These are phyloP conservation scores for Globisporangium megalacanthum DNA, from an alignment of 352 stramenopile genomes.

Conservation along the genomic window DNA sequence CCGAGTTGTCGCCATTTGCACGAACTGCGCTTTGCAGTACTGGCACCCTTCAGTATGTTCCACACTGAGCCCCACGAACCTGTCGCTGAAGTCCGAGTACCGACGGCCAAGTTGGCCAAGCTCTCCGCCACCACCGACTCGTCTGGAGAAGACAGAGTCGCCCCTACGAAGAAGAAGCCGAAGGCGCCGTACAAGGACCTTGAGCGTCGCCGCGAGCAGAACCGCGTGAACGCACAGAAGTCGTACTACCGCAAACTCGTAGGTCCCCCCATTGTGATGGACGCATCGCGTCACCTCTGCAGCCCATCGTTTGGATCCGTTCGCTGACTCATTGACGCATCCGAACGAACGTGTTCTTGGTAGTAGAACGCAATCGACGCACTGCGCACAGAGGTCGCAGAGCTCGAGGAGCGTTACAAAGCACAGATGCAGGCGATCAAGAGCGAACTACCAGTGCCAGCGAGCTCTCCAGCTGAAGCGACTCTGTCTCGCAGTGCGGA, in stretches of 20 bases:
- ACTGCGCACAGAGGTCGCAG: slow-evolving; percentile 22
- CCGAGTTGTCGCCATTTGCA: not conserved
- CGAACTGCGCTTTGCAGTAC: not conserved
- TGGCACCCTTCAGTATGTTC: not conserved
- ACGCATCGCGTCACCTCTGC: no score
- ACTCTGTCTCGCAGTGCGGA: not conserved
- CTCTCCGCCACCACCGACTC: not conserved
- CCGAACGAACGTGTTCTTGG: not conserved
- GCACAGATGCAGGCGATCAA: slow-evolving; percentile 16
- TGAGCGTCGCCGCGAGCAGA: slow-evolving; percentile 31
- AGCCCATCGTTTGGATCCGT: not conserved
- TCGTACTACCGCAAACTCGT: slow-evolving; percentile 33
- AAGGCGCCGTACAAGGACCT: slow-evolving; percentile 17
- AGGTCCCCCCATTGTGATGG: not conserved
- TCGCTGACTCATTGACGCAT: not conserved
- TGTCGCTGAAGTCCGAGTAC: not conserved
- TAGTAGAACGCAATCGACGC: slow-evolving; percentile 18
- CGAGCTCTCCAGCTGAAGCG: not conserved
- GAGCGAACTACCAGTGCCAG: not conserved
- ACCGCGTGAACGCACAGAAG: slow-evolving; percentile 30
- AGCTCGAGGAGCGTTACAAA: slow-evolving; percentile 21
- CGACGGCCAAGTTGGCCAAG: not conserved
- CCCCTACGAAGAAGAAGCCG: slow-evolving; percentile 7
- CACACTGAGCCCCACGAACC: not conserved
- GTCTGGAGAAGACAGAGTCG: not conserved